A percentile compares a stretch with the other conserved stretches of the same genome.
phyloP scores from a whole-genome alignment of 352 stramenopile genomes.

The Pythium utonaiense region DNA sequence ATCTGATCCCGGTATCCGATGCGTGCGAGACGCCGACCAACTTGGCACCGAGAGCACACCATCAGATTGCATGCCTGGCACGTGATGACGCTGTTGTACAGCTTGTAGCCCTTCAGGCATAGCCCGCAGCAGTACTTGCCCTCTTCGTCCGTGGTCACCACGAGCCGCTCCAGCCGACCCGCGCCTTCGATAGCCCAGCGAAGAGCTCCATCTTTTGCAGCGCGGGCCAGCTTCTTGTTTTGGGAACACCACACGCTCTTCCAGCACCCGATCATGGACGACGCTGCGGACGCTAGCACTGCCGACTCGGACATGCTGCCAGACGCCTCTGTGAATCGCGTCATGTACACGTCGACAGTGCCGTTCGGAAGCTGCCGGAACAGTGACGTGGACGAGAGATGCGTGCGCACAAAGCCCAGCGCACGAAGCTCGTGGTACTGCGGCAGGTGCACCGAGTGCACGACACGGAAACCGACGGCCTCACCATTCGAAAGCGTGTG shows the following conservation, averaged over 20 bases:
- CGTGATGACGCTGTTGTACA: constrained; percentile 16
- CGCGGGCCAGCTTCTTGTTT: constrained; percentile 32
- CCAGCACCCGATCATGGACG: constrained; percentile 24
- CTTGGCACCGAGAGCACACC: constrained; percentile 18
- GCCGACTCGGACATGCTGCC: constrained; percentile 18
- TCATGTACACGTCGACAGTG: constrained; percentile 32
- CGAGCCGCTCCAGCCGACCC: constrained; percentile 12
- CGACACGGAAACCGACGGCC: constrained; percentile 32
- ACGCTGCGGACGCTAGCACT: constrained; percentile 19
- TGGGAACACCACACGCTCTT: constrained; percentile 27
- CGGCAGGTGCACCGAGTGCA: constrained; percentile 36
- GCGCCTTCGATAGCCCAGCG: too few relatives aligned
- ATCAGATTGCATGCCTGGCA: constrained; percentile 20
- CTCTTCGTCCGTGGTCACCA: constrained; percentile 17
- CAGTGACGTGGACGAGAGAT: constrained; percentile 16
- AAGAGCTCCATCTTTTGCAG: too few relatives aligned
- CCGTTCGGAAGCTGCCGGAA: constrained; percentile 12
- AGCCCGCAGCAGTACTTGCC: constrained; percentile 19
- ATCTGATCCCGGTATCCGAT: background rate
- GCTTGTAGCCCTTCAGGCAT: constrained; percentile 10
- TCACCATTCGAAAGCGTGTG: constrained; percentile 22
- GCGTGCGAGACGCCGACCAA: constrained; percentile 15
- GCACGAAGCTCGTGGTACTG: constrained; percentile 6
- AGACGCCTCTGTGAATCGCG: constrained; percentile 16
- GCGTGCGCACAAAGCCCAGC: constrained; percentile 7